Evolutionary conservation across 2,329 filamentous ascomycete species (phyloP).

Genomic region (Aspergillus niger): DNA sequence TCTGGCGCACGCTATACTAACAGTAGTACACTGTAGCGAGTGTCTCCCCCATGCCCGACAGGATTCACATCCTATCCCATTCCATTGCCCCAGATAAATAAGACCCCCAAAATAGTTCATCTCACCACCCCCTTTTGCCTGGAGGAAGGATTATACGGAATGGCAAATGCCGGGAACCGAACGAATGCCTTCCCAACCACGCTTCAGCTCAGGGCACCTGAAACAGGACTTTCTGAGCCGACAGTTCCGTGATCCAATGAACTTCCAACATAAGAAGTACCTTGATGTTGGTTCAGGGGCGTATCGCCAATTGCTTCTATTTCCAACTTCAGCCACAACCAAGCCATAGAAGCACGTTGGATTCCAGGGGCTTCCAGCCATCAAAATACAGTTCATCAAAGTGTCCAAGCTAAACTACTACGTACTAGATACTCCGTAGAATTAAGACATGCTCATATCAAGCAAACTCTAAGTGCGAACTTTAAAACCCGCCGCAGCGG

Average conservation of each 20-base stretch:
- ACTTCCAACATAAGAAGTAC: background rate
- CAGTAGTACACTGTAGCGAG: background rate
- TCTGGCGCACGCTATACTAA: background rate
- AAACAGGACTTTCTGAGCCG: background rate
- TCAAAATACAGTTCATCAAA: background rate
- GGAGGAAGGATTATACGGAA: background rate
- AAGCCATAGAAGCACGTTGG: background rate
- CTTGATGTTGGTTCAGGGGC: background rate
- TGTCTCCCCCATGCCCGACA: background rate
- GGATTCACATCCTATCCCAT: background rate
- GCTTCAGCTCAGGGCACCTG: background rate
- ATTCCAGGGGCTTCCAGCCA: background rate
- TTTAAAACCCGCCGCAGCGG: no score
- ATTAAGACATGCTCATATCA: no score
- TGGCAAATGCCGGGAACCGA: background rate
- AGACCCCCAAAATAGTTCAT: no score
- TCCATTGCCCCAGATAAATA: background rate
- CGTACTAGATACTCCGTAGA: no score
- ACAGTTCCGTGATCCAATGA: background rate
- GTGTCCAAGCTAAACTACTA: no score
- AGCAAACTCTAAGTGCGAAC: no score
- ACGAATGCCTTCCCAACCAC: background rate
- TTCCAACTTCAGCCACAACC: background rate
- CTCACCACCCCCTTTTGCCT: background rate
- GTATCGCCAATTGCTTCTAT: background rate